These are phyloP conservation scores for Capsicum chinense DNA, from an alignment of 257 asterid species.

Conservation along the genomic window DNA sequence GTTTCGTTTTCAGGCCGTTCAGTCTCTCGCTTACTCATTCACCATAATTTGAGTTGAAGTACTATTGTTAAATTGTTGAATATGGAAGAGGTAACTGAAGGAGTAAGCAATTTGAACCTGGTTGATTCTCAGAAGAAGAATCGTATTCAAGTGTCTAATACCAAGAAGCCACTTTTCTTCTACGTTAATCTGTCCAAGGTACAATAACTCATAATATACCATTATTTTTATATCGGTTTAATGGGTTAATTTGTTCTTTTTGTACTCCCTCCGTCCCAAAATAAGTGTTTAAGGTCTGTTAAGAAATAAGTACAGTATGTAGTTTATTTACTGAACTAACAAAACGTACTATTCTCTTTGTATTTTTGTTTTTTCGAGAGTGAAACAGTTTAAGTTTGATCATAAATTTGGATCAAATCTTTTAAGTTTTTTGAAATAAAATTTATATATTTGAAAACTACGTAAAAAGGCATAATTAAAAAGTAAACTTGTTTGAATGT, in stretches of 20 bases:
- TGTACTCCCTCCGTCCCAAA: background rate
- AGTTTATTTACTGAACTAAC: too few species aligned
- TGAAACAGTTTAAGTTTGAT: too few species aligned
- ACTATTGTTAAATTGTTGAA: background rate
- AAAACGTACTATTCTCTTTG: too few species aligned
- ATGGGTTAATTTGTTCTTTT: background rate
- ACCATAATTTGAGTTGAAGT: background rate
- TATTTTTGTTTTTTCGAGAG: too few species aligned
- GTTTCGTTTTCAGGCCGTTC: background rate
- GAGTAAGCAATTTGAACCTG: constrained; percentile 57
- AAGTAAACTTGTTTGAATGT: too few species aligned
- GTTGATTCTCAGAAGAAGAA: constrained; percentile 63
- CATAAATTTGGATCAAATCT: too few species aligned
- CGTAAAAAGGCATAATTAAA: too few species aligned
- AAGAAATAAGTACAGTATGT: too few species aligned
- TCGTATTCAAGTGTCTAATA: constrained; percentile 82
- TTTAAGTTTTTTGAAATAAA: too few species aligned
- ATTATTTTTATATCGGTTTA: background rate
- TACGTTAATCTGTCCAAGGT: constrained; percentile 88
- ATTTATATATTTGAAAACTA: too few species aligned
- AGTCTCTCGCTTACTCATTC: background rate
- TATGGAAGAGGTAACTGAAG: constrained; percentile 68
- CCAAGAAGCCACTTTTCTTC: constrained; percentile 80
- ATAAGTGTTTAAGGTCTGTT: too few species aligned
- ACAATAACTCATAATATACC: background rate